Percentiles rank a stretch among this genome's conserved stretches.
phyloP scores from a whole-genome alignment of 2,329 filamentous ascomycete genomes.

The Rutstroemia sp. region DNA sequence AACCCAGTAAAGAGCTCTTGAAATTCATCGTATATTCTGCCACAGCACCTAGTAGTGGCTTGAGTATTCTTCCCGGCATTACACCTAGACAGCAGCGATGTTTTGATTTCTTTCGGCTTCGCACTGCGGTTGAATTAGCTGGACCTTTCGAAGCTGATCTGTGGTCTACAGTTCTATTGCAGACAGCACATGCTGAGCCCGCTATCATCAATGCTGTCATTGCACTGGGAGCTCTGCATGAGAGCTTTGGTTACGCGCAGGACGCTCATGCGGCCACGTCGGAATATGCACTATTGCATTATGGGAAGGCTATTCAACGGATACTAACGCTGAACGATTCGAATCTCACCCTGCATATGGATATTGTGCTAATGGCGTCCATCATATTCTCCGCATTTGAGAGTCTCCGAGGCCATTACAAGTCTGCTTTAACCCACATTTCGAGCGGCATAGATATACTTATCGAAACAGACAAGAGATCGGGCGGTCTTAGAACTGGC shows the following conservation, averaged over 20 bases:
- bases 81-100: slow-evolving; percentile 6
- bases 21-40: background rate
- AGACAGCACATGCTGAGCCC: slow-evolving; percentile 13
- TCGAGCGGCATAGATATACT: slow-evolving; percentile 4
- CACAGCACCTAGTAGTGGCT: background rate
- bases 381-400: background rate
- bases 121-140: background rate
- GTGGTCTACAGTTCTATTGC: slow-evolving; percentile 14
- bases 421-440: background rate
- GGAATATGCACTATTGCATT: background rate
- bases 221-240: slow-evolving; percentile 15
- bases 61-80: slow-evolving; percentile 6
- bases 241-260: background rate
- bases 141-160: slow-evolving; percentile 11
- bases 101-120: slow-evolving; percentile 15
- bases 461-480: background rate
- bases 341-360: background rate
- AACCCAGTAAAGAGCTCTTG: background rate
- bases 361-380: slow-evolving; percentile 1
- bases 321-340: background rate
- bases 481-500: background rate
- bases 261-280: background rate
- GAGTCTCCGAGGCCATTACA: background rate
- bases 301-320: background rate
- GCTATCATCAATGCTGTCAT: slow-evolving; percentile 16